phyloP scores from a whole-genome alignment of 2,329 filamentous ascomycete species.

The Hymenoscyphus fructigenus region DNA sequence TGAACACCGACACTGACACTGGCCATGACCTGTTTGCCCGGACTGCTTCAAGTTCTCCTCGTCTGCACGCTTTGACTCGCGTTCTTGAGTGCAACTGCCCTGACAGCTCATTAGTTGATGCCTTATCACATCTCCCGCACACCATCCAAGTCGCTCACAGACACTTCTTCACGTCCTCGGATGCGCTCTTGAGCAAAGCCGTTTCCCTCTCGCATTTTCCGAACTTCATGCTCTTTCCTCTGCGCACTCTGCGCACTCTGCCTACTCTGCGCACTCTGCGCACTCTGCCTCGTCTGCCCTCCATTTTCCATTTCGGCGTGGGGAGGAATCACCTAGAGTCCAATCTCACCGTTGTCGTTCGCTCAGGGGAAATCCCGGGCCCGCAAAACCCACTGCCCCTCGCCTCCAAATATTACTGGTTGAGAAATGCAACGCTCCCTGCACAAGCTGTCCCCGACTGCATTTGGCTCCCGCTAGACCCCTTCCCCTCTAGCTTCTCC shows the following conservation, averaged over 20 bases:
- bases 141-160: not conserved
- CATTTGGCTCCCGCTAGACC: not conserved
- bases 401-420: not conserved
- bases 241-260: not conserved
- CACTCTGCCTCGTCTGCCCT: not conserved
- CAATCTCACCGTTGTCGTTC: not conserved
- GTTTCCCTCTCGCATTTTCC: not conserved
- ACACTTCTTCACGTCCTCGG: not conserved
- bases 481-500: not conserved
- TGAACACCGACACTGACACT: too few species aligned
- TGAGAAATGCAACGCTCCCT: not conserved
- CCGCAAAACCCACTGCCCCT: too few species aligned
- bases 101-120: not conserved
- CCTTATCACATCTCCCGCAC: slow-evolving; percentile 2
- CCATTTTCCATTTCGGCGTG: not conserved
- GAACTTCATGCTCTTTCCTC: not conserved
- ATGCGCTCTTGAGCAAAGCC: not conserved
- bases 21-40: too few species aligned
- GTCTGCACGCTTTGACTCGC: too few species aligned
- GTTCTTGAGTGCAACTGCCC: too few species aligned
- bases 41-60: too few species aligned
- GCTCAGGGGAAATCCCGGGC: not conserved
- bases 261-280: not conserved
- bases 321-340: not conserved
- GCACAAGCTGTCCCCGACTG: not conserved